These are phyloP conservation scores for Globisporangium uncinulatum DNA, from an alignment of 352 stramenopile species.

Conservation along the genomic window DNA sequence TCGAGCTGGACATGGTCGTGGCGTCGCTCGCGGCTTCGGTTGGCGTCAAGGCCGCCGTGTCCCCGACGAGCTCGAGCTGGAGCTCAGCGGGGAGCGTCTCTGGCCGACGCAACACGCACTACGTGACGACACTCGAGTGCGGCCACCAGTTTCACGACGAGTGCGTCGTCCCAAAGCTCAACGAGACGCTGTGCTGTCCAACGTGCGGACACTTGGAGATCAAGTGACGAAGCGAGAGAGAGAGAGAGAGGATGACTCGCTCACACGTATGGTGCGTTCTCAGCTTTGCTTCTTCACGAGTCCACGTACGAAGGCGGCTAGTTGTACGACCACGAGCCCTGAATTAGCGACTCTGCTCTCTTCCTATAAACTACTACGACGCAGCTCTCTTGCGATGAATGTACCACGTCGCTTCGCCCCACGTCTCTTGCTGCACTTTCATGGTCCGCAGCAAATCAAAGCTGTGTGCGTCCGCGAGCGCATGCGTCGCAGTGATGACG, in stretches of 20 bases:
- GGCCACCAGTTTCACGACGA: slow-evolving; percentile 82
- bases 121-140: slow-evolving; percentile 66
- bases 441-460: slow-evolving; percentile 38
- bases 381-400: slow-evolving; percentile 37
- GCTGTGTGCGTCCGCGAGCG: slow-evolving; percentile 33
- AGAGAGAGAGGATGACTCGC: not conserved
- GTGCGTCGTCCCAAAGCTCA: slow-evolving; percentile 75
- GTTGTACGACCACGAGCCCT: not conserved
- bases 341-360: not conserved
- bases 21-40: slow-evolving; percentile 1
- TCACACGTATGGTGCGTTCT: too few relatives aligned
- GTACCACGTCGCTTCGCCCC: slow-evolving; percentile 53
- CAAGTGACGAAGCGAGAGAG: slow-evolving; percentile 2
- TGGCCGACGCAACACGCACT: slow-evolving; percentile 28
- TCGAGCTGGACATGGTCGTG: slow-evolving; percentile 10
- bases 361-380: not conserved
- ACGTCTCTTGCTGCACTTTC: slow-evolving; percentile 49
- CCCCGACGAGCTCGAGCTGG: slow-evolving; percentile 7
- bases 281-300: too few relatives aligned
- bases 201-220: slow-evolving; percentile 49
- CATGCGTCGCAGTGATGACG: slow-evolving; percentile 57
- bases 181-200: slow-evolving; percentile 59
- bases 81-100: slow-evolving; percentile 4
- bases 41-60: not conserved
- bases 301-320: too few relatives aligned